Evolutionary conservation across 257 asterid genomes (phyloP).

Genomic region (Fraxinus anomala): DNA sequence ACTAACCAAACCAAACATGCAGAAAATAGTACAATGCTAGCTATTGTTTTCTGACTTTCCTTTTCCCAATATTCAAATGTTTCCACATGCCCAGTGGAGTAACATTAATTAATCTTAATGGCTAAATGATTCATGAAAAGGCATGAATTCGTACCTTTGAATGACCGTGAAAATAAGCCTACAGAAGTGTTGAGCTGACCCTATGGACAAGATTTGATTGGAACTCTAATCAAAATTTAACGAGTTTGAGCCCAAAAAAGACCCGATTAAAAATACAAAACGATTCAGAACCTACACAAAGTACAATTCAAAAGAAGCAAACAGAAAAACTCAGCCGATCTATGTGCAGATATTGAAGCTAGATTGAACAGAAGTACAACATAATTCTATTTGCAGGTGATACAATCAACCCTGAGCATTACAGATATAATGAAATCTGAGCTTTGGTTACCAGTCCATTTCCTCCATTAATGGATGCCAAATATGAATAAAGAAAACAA

Average conservation of each 20-base stretch:
- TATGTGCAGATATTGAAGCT: not conserved
- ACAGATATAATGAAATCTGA: constrained; percentile 14
- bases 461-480: constrained; percentile 11
- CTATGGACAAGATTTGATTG: not conserved
- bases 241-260: not conserved
- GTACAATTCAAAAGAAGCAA: not conserved
- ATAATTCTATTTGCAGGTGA: constrained; percentile 26
- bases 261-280: not conserved
- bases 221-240: not conserved
- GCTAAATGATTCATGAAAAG: not conserved
- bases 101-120: no score
- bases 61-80: no score
- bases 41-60: no score
- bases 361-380: constrained; percentile 22
- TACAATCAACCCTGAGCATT: constrained; percentile 23
- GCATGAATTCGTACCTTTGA: not conserved
- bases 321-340: not conserved
- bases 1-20: not conserved
- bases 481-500: constrained; percentile 15
- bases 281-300: not conserved
- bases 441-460: constrained; percentile 23
- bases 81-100: no score
- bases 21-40: no score
- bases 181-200: not conserved
- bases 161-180: not conserved